Evolutionary conservation across 129 eudicot genomes (phyloP).

Genomic region (Tagetes patula): DNA sequence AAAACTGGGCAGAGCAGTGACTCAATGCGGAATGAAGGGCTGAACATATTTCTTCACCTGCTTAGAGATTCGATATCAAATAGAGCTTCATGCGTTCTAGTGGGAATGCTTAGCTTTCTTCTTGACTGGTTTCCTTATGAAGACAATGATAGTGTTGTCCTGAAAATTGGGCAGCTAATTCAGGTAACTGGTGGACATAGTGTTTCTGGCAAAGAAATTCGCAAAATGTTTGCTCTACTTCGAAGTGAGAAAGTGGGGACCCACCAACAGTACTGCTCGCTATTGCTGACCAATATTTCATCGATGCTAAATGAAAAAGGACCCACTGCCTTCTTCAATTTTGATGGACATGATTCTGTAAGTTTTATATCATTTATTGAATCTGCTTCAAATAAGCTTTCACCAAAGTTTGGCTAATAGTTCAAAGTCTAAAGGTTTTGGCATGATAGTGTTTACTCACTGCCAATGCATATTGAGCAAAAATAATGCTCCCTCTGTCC

Average conservation of each 20-base stretch:
- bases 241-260: conserved; percentile 79
- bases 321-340: conserved; percentile 92
- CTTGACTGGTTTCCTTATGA: conserved; percentile 93
- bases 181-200: conserved; percentile 98
- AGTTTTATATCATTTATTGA: conserved; percentile 36
- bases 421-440: neutral
- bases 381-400: conserved; percentile 2
- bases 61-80: conserved; percentile 86
- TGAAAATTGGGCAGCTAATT: conserved; percentile 76
- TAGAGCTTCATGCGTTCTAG: conserved; percentile 89
- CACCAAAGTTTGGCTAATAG: conserved; percentile 13
- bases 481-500: neutral
- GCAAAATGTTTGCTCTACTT: conserved; percentile 90
- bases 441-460: conserved; percentile 1
- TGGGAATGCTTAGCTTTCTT: conserved; percentile 93
- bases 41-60: conserved; percentile 76
- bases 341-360: conserved; percentile 84
- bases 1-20: conserved; percentile 97
- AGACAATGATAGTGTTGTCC: conserved; percentile 57
- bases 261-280: conserved; percentile 64
- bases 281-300: conserved; percentile 71
- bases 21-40: conserved; percentile 74
- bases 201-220: conserved; percentile 95
- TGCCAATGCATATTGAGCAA: conserved; percentile 6
- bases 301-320: conserved; percentile 98